Percentiles rank a stretch among this genome's conserved stretches.
These are phyloP conservation scores for Talaromyces thailandensis DNA, from an alignment of 495 filamentous ascomycete species.

Conservation along the genomic window DNA sequence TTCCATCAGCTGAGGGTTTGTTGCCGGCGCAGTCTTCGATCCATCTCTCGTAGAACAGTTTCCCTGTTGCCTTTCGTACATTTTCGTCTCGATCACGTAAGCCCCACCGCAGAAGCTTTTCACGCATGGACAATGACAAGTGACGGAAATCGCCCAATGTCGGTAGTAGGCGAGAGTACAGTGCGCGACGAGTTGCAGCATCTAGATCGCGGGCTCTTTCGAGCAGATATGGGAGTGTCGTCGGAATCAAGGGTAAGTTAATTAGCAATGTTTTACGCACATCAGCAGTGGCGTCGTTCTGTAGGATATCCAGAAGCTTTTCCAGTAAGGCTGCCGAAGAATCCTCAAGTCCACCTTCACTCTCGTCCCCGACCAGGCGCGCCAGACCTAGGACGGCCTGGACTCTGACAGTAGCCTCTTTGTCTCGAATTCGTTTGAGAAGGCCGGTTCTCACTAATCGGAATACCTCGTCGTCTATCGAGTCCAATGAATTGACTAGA, in stretches of 20 bases:
- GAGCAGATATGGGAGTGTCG: slow-evolving; percentile 81
- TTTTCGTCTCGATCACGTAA: slow-evolving; percentile 90
- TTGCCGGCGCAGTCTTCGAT: slow-evolving; percentile 84
- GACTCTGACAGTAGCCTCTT: slow-evolving; percentile 81
- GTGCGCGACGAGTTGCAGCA: slow-evolving; percentile 65
- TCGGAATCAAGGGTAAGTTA: slow-evolving; percentile 73
- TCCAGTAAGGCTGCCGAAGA: slow-evolving; percentile 57
- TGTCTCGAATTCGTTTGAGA: slow-evolving; percentile 79
- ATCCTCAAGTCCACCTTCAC: slow-evolving; percentile 62
- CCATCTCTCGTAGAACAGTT: slow-evolving; percentile 90
- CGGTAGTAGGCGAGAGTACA: slow-evolving; percentile 84
- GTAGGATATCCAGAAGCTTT: slow-evolving; percentile 82
- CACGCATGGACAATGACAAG: slow-evolving; percentile 87
- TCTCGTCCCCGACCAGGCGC: slow-evolving; percentile 70
- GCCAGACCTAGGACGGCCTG: slow-evolving; percentile 91
- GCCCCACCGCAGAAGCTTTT: slow-evolving; percentile 93
- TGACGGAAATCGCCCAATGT: slow-evolving; percentile 93
- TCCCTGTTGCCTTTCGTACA: slow-evolving; percentile 82
- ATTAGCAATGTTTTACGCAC: slow-evolving; percentile 80
- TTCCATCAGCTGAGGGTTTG: slow-evolving; percentile 33
- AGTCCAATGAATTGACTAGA: slow-evolving; percentile 81
- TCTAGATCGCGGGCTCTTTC: slow-evolving; percentile 89
- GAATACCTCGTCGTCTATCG: slow-evolving; percentile 84
- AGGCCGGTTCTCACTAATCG: slow-evolving; percentile 66
- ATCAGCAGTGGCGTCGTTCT: slow-evolving; percentile 91